These are phyloP conservation scores for Pseudogymnoascus sp. DNA, from an alignment of 2,329 filamentous ascomycete species.

Conservation along the genomic window DNA sequence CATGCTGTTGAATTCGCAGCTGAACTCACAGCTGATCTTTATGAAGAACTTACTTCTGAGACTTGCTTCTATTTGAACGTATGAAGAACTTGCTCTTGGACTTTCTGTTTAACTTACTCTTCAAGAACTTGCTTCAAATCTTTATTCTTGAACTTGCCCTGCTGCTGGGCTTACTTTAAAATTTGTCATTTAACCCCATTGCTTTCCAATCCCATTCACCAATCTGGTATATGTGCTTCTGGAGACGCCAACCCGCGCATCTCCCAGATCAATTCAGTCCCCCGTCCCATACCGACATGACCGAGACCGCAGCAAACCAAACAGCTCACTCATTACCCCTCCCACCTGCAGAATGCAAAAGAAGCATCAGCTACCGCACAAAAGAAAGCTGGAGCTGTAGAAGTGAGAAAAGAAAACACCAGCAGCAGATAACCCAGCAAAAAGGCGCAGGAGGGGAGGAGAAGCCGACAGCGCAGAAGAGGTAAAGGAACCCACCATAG, in stretches of 20 bases:
- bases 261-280: not conserved
- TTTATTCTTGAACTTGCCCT: not conserved
- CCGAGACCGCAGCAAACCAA: not conserved
- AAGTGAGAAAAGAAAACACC: not conserved
- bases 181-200: not conserved
- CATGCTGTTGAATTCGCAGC: not conserved
- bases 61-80: too few relatives aligned
- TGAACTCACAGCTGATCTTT: not conserved
- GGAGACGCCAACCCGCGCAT: not conserved
- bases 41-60: too few relatives aligned
- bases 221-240: not conserved
- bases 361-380: not conserved
- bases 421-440: too few relatives aligned
- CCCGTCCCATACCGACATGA: not conserved
- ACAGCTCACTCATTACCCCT: not conserved
- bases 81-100: not conserved
- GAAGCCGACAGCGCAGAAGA: too few relatives aligned
- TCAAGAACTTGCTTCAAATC: not conserved
- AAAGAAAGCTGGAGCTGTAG: not conserved
- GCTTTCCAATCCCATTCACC: not conserved
- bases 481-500: too few relatives aligned
- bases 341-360: not conserved
- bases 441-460: too few relatives aligned
- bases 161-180: not conserved
- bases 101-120: not conserved